These are phyloP conservation scores for Monosporascus sp. DNA, from an alignment of 2,329 filamentous ascomycete species.

Conservation along the genomic window DNA sequence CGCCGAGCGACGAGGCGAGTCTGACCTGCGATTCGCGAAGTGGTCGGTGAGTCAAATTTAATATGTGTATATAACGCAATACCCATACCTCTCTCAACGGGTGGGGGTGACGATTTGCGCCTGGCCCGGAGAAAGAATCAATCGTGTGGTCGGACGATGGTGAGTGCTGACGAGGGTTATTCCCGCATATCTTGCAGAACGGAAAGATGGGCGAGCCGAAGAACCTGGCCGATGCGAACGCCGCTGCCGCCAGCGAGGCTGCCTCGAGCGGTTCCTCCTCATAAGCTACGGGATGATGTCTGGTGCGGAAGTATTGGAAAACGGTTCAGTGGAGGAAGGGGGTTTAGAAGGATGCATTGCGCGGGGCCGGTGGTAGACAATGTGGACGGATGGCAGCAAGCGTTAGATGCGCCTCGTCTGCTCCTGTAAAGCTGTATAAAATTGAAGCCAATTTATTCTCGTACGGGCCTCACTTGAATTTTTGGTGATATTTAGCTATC, in stretches of 20 bases:
- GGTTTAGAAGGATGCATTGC: neutral
- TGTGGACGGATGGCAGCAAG: slow-evolving; percentile 4
- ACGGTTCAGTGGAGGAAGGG: slow-evolving; percentile 3
- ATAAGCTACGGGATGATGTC: slow-evolving; percentile 19
- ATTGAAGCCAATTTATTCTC: slow-evolving; percentile 5
- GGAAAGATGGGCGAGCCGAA: slow-evolving; percentile 90
- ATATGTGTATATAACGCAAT: no score
- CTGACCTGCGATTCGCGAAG: slow-evolving; percentile 85
- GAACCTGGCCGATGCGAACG: slow-evolving; percentile 59
- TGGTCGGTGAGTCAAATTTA: slow-evolving; percentile 72
- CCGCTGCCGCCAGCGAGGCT: slow-evolving; percentile 30
- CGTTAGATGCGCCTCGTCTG: slow-evolving; percentile 2
- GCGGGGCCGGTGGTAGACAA: slow-evolving; percentile 13
- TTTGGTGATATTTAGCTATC: no score
- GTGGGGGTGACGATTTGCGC: no score
- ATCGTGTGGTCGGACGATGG: slow-evolving; percentile 1
- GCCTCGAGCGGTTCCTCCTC: slow-evolving; percentile 33
- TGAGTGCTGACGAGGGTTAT: slow-evolving; percentile 28
- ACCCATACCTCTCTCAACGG: no score
- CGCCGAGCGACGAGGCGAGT: slow-evolving; percentile 85
- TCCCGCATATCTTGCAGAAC: slow-evolving; percentile 55
- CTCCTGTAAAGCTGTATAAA: slow-evolving; percentile 28
- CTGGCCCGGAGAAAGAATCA: neutral
- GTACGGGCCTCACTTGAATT: neutral
- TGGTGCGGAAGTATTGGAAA: slow-evolving; percentile 1